A percentile compares a stretch with the other conserved stretches of the same genome.
These are phyloP conservation scores for Collybiopsis luxurians DNA, from an alignment of 768 basidiomycete genomes.

Conservation along the genomic window DNA sequence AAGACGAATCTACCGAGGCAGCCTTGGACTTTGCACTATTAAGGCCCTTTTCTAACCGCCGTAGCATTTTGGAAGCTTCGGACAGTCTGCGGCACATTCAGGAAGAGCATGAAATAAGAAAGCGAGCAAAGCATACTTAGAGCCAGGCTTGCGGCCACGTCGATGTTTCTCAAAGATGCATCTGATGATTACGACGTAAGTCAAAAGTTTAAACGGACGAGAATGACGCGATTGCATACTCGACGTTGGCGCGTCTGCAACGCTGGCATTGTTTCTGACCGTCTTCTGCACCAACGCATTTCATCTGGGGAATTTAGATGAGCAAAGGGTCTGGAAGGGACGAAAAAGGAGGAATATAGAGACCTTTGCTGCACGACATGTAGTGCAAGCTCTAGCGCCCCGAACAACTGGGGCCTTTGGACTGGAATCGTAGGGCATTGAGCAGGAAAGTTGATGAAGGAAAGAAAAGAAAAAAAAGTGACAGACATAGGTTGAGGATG, in stretches of 20 bases:
- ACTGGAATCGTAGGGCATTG: constrained; percentile 21
- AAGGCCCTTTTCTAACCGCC: constrained; percentile 81
- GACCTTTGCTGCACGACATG: constrained; percentile 86
- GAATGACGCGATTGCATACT: constrained; percentile 42
- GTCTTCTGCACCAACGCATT: constrained; percentile 88
- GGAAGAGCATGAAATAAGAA: constrained; percentile 11
- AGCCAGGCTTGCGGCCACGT: constrained; percentile 84
- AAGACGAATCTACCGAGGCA: constrained; percentile 31
- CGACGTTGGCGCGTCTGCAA: constrained; percentile 75
- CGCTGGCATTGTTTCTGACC: constrained; percentile 80
- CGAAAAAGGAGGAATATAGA: too few relatives aligned
- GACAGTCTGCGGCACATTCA: constrained; percentile 53
- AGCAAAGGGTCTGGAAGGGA: constrained; percentile 10
- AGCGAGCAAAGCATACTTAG: constrained; percentile 57
- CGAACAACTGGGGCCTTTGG: constrained; percentile 48
- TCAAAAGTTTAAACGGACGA: constrained; percentile 10
- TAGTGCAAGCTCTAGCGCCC: constrained; percentile 72
- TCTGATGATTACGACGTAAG: constrained; percentile 32
- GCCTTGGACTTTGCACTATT: constrained; percentile 77
- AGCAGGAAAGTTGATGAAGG: constrained; percentile 3
- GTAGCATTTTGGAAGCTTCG: constrained; percentile 87
- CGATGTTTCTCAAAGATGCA: constrained; percentile 89
- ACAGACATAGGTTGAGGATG: constrained; percentile 1
- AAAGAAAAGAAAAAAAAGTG: constrained; percentile 23
- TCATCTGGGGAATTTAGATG: constrained; percentile 58